phyloP scores from a whole-genome alignment of 139 green algal species.

The Ostreobium quekettii region DNA sequence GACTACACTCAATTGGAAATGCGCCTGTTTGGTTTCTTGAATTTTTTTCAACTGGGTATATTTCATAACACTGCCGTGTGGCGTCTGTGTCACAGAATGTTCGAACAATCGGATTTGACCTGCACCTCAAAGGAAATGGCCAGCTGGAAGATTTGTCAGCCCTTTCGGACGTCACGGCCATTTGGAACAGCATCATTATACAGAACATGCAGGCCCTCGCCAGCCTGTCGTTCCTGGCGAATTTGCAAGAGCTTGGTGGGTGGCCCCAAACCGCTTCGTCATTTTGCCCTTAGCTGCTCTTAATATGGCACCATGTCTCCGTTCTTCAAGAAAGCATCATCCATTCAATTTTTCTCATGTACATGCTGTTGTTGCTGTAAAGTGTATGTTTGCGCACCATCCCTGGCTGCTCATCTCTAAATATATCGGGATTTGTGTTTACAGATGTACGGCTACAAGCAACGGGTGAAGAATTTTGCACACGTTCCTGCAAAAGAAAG shows the following conservation, averaged over 20 bases:
- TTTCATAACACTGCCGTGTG: neutral
- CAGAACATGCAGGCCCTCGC: conserved; percentile 3
- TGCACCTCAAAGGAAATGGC: conserved; percentile 14
- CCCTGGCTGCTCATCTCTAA: too few species aligned
- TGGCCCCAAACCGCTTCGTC: too few species aligned
- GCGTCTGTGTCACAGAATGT: neutral
- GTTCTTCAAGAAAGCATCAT: too few species aligned
- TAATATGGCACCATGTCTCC: too few species aligned
- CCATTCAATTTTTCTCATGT: too few species aligned
- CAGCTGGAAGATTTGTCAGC: conserved; percentile 1
- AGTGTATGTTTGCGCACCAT: too few species aligned
- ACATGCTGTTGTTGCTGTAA: too few species aligned
- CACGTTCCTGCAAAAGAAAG: too few species aligned
- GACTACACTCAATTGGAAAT: neutral
- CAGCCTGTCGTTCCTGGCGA: neutral
- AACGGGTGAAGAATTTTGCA: too few species aligned
- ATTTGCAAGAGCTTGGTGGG: conserved; percentile 1
- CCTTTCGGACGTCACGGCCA: neutral
- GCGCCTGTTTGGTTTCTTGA: neutral
- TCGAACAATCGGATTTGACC: conserved; percentile 8
- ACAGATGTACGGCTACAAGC: too few species aligned
- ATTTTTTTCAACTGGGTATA: neutral
- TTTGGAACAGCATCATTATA: conserved; percentile 8
- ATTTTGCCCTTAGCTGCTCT: too few species aligned
- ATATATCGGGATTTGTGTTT: too few species aligned